Evolutionary conservation across 225 moss, liverwort and hornwort species (phyloP).

Genomic region (Pseudisothecium myosuroides): DNA sequence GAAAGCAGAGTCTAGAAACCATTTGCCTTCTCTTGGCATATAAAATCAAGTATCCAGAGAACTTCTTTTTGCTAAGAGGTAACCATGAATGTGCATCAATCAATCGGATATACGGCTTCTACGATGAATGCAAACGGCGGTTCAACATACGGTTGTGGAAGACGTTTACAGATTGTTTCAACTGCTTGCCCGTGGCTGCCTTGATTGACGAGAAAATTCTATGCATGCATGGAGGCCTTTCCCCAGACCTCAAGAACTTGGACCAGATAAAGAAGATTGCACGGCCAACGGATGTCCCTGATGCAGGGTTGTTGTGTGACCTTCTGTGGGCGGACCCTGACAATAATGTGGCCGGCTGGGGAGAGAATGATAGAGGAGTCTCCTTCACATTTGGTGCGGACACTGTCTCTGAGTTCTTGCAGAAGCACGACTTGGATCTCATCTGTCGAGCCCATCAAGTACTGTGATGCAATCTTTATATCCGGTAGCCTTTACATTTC

Average conservation of each 20-base stretch:
- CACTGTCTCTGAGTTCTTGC: slow-evolving; percentile 79
- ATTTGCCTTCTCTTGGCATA: slow-evolving; percentile 96
- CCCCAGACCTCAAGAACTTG: slow-evolving; percentile 85
- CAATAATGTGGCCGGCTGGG: slow-evolving; percentile 85
- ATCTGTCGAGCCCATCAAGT: slow-evolving; percentile 99
- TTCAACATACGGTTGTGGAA: slow-evolving; percentile 99
- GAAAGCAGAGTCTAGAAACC: slow-evolving; percentile 98
- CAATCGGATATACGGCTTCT: slow-evolving; percentile 98
- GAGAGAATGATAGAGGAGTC: slow-evolving; percentile 91
- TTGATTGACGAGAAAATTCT: slow-evolving; percentile 99
- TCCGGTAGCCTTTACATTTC: background rate
- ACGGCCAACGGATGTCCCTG: slow-evolving; percentile 94
- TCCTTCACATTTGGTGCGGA: slow-evolving; percentile 82
- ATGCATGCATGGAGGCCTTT: slow-evolving; percentile 99
- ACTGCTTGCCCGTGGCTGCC: slow-evolving; percentile 93
- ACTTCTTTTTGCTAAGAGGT: slow-evolving; percentile 96
- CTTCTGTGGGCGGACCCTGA: slow-evolving; percentile 97
- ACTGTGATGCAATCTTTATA: background rate
- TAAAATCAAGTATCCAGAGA: slow-evolving; percentile 99
- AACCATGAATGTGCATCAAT: slow-evolving; percentile 99
- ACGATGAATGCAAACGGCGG: slow-evolving; percentile 96
- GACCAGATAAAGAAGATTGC: slow-evolving; percentile 99
- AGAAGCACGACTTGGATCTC: slow-evolving; percentile 96
- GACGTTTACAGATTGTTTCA: slow-evolving; percentile 98
- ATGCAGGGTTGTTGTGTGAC: slow-evolving; percentile 89